Evolutionary conservation across 1,284 basidiomycete genomes (phyloP).

Genomic region (Malassezia sympodialis): DNA sequence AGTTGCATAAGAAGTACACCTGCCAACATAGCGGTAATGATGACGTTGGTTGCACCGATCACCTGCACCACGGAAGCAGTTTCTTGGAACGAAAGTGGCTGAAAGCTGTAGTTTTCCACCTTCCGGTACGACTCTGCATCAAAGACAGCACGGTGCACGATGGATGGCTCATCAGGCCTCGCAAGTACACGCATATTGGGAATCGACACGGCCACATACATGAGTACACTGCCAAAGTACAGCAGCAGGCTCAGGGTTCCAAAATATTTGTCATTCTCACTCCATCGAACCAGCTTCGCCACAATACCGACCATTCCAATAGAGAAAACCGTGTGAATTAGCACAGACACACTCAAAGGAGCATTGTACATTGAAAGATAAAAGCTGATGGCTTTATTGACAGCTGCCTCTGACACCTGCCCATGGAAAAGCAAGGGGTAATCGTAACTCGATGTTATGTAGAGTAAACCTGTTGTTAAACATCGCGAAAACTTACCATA

Average conservation of each 20-base stretch:
- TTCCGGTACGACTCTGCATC: background rate
- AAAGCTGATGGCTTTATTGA: conserved; percentile 36
- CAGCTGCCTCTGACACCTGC: conserved; percentile 6
- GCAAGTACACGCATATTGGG: conserved; percentile 40
- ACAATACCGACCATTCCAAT: conserved; percentile 39
- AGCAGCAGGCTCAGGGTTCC: conserved; percentile 38
- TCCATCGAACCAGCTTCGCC: conserved; percentile 45
- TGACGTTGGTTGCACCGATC: conserved; percentile 39
- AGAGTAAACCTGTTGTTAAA: conserved; percentile 30
- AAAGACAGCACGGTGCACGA: conserved; percentile 10
- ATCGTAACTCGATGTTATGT: conserved; percentile 40
- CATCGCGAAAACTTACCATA: conserved; percentile 21
- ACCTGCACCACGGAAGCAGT: conserved; percentile 30
- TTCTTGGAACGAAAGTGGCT: conserved; percentile 27
- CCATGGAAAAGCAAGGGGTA: conserved; percentile 40
- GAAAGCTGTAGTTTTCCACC: background rate
- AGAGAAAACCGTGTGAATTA: conserved; percentile 42
- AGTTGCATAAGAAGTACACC: conserved; percentile 41
- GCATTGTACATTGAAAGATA: conserved; percentile 38
- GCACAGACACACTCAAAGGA: conserved; percentile 32
- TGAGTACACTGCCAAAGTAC: conserved; percentile 37
- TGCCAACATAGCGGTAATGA: conserved; percentile 28
- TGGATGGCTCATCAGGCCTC: conserved; percentile 30
- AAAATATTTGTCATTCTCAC: conserved; percentile 45
- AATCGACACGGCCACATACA: conserved; percentile 38